Base-by-base conservation (phyloP, 2,329 filamentous ascomycete genomes). In the Trichophyton schoenleinii region DNA sequence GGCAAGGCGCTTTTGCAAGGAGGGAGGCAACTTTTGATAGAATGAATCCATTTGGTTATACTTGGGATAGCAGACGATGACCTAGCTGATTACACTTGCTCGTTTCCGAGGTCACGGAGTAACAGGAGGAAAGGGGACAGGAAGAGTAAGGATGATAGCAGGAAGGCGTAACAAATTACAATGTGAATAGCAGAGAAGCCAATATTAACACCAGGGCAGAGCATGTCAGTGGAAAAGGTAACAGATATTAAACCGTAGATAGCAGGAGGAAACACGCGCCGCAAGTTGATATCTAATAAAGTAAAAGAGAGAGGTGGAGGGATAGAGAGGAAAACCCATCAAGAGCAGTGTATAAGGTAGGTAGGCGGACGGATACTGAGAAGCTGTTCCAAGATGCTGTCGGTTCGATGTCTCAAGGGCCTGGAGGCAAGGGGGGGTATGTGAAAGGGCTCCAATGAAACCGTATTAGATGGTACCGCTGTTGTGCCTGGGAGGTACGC, bases 221-320 rank as follows among this genome's bases (percentile, higher is more conserved):
- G 31, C 52, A 28, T 28, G 20, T 36, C 28, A 36, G 20, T 15
- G 52, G 52, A 55, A 34, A 34, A 55, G 15, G 52, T 36, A 55
- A 55, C 25, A 55, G 31, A 55, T 55, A 25, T 55, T 55, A 55
- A 55, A 55, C 18, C 52, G 52, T 55, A 55, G 52, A 55, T 55
- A 55, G 28, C 52, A 28, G 34, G 49, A 55, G 49, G 52, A n/a
- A 55, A 28, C 25, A 36, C 52, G 13, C 52, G 52, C 52, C 52
- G 52, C 52, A 55, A 55, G 18, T 55, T 31, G 62, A 57, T 59
- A 46, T 58, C 57, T 55, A 64, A 61, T 67, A 66, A 60, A 64
- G 65, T 38, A 68, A 60, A 68, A 64, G 67, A 65, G 66, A 64
- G 65, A 69, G 67, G 67, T 6, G 28, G 59, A 62, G 58, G 64